Evolutionary conservation across 1,284 basidiomycete species (phyloP).

Genomic region (Ceratorhiza oryzae-sativae): DNA sequence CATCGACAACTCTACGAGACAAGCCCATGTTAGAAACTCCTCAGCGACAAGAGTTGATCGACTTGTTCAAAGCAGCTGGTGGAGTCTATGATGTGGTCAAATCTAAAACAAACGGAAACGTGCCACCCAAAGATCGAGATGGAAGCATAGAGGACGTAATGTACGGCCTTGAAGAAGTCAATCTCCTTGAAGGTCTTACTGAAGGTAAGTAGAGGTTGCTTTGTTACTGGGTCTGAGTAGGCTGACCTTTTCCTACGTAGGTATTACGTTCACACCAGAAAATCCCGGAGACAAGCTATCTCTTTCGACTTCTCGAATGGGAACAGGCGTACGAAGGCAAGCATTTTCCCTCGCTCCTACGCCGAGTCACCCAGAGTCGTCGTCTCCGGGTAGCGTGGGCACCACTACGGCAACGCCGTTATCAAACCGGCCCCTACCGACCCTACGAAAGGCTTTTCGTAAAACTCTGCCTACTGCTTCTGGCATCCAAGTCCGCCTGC

Average conservation of each 20-base stretch:
- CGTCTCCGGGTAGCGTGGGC: slow-evolving; percentile 54
- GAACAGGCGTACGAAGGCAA: slow-evolving; percentile 64
- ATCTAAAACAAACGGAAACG: slow-evolving; percentile 38
- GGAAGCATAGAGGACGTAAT: slow-evolving; percentile 45
- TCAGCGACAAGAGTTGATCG: slow-evolving; percentile 61
- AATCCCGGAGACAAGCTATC: slow-evolving; percentile 50
- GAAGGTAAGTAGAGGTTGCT: slow-evolving; percentile 54
- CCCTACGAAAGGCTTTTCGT: slow-evolving; percentile 84
- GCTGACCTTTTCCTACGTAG: slow-evolving; percentile 48
- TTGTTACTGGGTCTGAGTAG: slow-evolving; percentile 32
- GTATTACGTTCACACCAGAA: slow-evolving; percentile 57
- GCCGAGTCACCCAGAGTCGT: slow-evolving; percentile 54
- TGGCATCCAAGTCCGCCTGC: slow-evolving; percentile 86
- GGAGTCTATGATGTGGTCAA: slow-evolving; percentile 24
- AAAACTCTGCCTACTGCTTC: slow-evolving; percentile 77
- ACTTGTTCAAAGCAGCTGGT: slow-evolving; percentile 55
- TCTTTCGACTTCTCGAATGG: slow-evolving; percentile 71
- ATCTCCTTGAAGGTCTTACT: slow-evolving; percentile 73
- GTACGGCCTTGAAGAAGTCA: slow-evolving; percentile 75
- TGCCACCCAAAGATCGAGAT: slow-evolving; percentile 49
- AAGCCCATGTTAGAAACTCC: slow-evolving; percentile 64
- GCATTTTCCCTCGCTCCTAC: slow-evolving; percentile 67
- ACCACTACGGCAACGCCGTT: slow-evolving; percentile 42
- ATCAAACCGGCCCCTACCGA: slow-evolving; percentile 48
- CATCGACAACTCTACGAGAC: slow-evolving; percentile 79